These are phyloP conservation scores for Bassia scoparia DNA, from an alignment of 148 eudicot genomes.

Conservation along the genomic window DNA sequence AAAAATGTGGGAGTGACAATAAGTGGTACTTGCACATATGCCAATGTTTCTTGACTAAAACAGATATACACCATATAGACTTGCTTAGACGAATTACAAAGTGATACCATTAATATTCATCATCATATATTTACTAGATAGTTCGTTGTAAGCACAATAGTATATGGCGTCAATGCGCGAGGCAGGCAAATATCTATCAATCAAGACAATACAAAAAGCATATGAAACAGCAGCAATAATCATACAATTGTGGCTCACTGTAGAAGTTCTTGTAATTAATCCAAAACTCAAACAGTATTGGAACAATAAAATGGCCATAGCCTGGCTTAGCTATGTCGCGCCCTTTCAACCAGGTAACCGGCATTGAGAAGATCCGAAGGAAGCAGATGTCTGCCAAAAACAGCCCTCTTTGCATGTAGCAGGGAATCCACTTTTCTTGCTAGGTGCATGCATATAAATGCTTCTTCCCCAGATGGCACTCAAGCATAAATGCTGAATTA, in stretches of 20 bases:
- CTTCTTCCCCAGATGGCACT: too few species aligned
- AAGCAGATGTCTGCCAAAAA: slow-evolving; percentile 68
- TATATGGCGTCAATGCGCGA: too few species aligned
- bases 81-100: too few species aligned
- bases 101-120: too few species aligned
- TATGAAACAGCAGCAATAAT: not conserved
- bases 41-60: too few species aligned
- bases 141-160: too few species aligned
- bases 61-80: too few species aligned
- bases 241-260: not conserved
- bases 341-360: slow-evolving; percentile 59
- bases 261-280: not conserved
- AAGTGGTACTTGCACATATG: too few species aligned
- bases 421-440: slow-evolving; percentile 72
- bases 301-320: not conserved
- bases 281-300: not conserved
- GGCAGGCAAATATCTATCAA: too few species aligned
- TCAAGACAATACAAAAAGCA: too few species aligned
- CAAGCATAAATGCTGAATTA: slow-evolving; percentile 32
- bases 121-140: too few species aligned
- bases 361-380: slow-evolving; percentile 62
- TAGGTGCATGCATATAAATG: slow-evolving; percentile 73
- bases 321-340: slow-evolving; percentile 8
- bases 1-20: too few species aligned
- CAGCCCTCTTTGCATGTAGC: slow-evolving; percentile 68